Evolutionary conservation across 2,329 filamentous ascomycete species (phyloP), one percentile per base, ranked within the genome.

Genomic region (Didymella exigua): DNA sequence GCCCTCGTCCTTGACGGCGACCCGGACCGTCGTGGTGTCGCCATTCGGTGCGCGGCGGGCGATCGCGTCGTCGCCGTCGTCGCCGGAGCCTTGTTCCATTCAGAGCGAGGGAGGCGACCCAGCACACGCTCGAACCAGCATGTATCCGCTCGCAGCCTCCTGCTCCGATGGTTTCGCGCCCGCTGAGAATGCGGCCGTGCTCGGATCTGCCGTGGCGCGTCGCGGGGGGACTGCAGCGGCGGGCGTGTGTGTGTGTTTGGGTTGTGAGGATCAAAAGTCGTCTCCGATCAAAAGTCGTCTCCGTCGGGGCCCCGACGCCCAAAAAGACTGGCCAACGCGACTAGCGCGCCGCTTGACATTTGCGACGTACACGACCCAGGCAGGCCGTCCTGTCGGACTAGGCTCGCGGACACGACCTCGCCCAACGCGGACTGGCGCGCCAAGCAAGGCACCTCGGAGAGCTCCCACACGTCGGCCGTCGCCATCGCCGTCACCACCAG

Each of bases 31-130:
- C 11, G 30, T 45, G 26, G 23, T 34, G 40, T 40, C 33, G 41
- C 27, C 51, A 31, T 44, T 40, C 37, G 27, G 26, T 2, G 54
- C 36, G 58, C 54, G 55, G 59, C 26, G 59, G 64, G 58, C 62
- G 62, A 18, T 33, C n/a, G 31, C 30, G 51, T 49, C 38, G 66
- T 72, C 70, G 64, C 63, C 62, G 62, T 64, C 62, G 61, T 62
- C 65, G 59, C 65, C 60, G 62, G 67, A 65, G 65, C 65, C 63
- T 65, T 62, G 58, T 60, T 69, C 68, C 69, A 71, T 69, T 67
- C 65, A 69, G 60, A 56, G 13, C 38, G 61, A 63, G 61, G 47
- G 55, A 71, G 64, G 71, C 69, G 67, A 69, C 72, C 69, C 60
- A 56, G 60, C 63, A 61, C 68, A 59, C 59, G 62, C 60, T 65